These are phyloP conservation scores for Lichtheimia hyalospora DNA, from an alignment of 371 early-diverging fungal genomes.

Conservation along the genomic window DNA sequence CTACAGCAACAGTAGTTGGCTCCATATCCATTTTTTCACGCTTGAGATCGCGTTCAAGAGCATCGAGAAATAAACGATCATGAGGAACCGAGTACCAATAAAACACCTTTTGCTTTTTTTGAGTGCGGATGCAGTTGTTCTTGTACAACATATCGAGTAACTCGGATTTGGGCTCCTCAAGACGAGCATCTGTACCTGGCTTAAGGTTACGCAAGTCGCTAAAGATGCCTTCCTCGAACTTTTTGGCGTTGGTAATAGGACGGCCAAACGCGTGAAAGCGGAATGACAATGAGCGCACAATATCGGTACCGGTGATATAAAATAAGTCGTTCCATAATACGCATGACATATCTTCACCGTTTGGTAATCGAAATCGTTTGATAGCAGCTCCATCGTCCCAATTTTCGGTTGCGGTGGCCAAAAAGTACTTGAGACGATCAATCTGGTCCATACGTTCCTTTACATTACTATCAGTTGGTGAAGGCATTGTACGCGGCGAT, in stretches of 20 bases:
- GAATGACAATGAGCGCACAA: constrained; percentile 94
- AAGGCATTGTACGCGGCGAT: constrained; percentile 12
- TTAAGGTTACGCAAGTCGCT: constrained; percentile 97
- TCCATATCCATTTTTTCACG: constrained; percentile 88
- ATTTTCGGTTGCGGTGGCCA: constrained; percentile 58
- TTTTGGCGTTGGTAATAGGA: constrained; percentile 90
- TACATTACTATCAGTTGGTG: constrained; percentile 26
- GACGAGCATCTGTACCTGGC: constrained; percentile 95
- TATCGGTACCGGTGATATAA: constrained; percentile 98
- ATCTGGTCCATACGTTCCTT: constrained; percentile 39
- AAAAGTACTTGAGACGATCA: constrained; percentile 58
- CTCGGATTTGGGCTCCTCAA: constrained; percentile 96
- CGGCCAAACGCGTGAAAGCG: constrained; percentile 94
- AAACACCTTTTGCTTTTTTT: constrained; percentile 99
- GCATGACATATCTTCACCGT: constrained; percentile 89
- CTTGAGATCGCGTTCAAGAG: constrained; percentile 98
- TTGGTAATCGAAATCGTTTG: constrained; percentile 73
- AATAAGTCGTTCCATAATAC: constrained; percentile 88
- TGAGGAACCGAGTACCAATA: constrained; percentile 99
- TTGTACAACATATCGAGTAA: constrained; percentile 98
- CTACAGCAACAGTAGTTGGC: constrained; percentile 72
- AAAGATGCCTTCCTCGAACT: constrained; percentile 99
- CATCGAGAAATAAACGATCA: constrained; percentile 96
- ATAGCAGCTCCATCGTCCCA: constrained; percentile 56
- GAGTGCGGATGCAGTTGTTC: constrained; percentile 98